phyloP scores from a whole-genome alignment of 129 eudicot genomes.

The Logfia minima region DNA sequence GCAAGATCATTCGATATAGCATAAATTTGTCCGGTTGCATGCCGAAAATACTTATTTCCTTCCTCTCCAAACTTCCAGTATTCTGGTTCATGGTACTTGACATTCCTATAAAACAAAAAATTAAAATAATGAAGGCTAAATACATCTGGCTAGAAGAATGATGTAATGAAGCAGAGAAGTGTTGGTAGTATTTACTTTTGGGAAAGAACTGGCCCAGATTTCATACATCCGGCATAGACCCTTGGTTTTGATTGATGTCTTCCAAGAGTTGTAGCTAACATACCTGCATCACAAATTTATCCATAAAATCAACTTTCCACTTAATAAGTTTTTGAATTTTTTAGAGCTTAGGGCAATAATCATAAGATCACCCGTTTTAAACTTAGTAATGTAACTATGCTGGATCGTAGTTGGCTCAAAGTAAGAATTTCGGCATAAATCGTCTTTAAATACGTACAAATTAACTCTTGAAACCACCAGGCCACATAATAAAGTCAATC shows the following conservation, averaged over 20 bases:
- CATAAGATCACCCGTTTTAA: neutral
- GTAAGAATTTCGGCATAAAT: neutral
- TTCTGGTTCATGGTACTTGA: slow-evolving; percentile 84
- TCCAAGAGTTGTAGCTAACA: slow-evolving; percentile 74
- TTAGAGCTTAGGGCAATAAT: neutral
- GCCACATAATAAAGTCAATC: neutral
- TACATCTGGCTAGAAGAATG: slow-evolving; percentile 9
- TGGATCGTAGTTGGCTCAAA: neutral
- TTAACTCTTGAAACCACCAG: neutral
- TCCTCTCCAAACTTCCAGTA: slow-evolving; percentile 91
- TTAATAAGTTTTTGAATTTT: neutral
- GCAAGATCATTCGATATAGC: slow-evolving; percentile 84
- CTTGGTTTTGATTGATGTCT: slow-evolving; percentile 69
- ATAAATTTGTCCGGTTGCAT: slow-evolving; percentile 91
- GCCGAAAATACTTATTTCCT: slow-evolving; percentile 78
- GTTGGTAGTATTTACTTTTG: slow-evolving; percentile 50
- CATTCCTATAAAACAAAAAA: slow-evolving; percentile 42
- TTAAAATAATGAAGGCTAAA: neutral
- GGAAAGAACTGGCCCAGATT: slow-evolving; percentile 88
- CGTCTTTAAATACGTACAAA: too few relatives aligned
- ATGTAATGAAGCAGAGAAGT: neutral
- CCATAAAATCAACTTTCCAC: slow-evolving; percentile 5
- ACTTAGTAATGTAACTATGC: neutral
- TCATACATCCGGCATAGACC: slow-evolving; percentile 79
- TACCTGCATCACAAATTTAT: slow-evolving; percentile 37